Evolutionary conservation across 2,329 filamentous ascomycete species (phyloP), one percentile per base, ranked within the genome.

Genomic region (Alternaria postmessia): DNA sequence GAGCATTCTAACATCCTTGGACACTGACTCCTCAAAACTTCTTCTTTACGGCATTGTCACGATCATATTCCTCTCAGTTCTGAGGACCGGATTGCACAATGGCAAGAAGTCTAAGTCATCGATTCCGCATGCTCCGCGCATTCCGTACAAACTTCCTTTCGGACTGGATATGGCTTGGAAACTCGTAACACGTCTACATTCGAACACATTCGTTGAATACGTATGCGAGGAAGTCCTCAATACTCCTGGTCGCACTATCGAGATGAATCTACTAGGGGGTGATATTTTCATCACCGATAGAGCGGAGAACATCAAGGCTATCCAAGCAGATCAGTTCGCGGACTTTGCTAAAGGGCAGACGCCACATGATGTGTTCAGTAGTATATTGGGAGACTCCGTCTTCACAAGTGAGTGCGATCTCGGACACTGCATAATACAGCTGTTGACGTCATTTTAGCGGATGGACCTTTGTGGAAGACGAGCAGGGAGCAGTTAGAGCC

Each of bases 221-320:
- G 47, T 59, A 51, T 59, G 56, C 20, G 51, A 59, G 7, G 56
- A 59, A 49, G 41, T 59, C 5, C 51, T 59, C 26, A 30, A 52
- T 7, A 53, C 48, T 16, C 55, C 55, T 11, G 55, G 55, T 52
- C 48, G 55, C 14, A 60, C 57, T 16, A 44, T 60, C 11, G 57
- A 60, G 41, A 56, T 60, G 52, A 56, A 60, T 24, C 39, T 60
- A 18, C 52, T 60, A 9, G 57, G 57, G 5, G 53, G 52, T 9
- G 47, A 56, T 8, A 56, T 60, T 6, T 56, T 60, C 46, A 56
- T 60, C 22, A 60, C 57, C 38, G 57, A 60, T 34, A 44, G 53
- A 41, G 52, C 57, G 16, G 57, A 60, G 32, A 60, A 60, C 30
- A 60, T 60, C 52, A 60, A 60, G 41, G 57, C 57, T 14, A 56